Evolutionary conservation across 2,329 filamentous ascomycete species (phyloP), one percentile per base, ranked within the genome.

Genomic region (Eutypa lata): DNA sequence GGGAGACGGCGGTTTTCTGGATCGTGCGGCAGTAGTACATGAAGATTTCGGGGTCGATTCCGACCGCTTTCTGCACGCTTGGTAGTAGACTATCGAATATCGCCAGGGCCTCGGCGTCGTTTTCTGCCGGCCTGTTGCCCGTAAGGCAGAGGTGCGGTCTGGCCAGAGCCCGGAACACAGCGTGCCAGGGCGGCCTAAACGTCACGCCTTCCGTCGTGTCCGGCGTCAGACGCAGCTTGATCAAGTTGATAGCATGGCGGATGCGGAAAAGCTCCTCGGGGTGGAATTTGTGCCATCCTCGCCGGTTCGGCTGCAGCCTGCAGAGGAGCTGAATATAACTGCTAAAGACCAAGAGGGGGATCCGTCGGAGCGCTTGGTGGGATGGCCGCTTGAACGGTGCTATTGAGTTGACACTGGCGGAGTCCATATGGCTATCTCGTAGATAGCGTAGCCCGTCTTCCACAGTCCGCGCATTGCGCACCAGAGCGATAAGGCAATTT

Each of bases 281-380:
- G 7, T 46, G n/a, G 52, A 68, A 24, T 44, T 57, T 49, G 33
- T 65, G 54, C 42, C 44, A n/a, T 24, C 47, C 50, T 47, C 54
- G 53, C 37, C 58, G 57, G 50, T 60, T 31, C 18, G 70, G 68
- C 42, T 74, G 69, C 44, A 74, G 70, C 24, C 72, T 68, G 56
- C 76, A 78, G n/a, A 82, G 68, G n/a, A 81, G 65, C 19, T 62
- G 51, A 21, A 87, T 71, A 60, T 81, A 84, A 3, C 80, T 77
- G 7, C 70, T 68, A 52, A 86, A 76, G 1, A 78, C 55, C 3
- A 54, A 22, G 4, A 68, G 54, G 1, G 74, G 71, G 7, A 75
- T 63, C 18, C 60, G 50, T 38, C 53, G 33, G n/a, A 69, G 57
- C 3, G 59, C 55, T 11, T 61, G 54, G 21, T 59, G 51, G 42